phyloP scores from a whole-genome alignment of 352 stramenopile species.

The Phytopythium aichiense region DNA sequence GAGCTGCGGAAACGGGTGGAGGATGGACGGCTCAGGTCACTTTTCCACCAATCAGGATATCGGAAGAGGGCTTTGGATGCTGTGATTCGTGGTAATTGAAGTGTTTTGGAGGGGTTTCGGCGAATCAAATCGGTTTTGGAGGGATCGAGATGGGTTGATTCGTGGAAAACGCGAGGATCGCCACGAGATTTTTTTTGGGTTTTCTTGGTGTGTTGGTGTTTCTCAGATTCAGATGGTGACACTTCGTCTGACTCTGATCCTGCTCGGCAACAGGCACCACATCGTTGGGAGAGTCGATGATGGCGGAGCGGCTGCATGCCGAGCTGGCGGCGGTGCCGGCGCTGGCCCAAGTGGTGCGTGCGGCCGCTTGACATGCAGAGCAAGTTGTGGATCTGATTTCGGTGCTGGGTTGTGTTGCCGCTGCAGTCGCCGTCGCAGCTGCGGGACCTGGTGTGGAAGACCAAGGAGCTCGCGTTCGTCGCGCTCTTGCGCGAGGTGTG shows the following conservation, averaged over 20 bases:
- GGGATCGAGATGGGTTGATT: neutral
- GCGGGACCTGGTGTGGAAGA: constrained; percentile 43
- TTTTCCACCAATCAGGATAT: neutral
- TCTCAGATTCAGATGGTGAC: too few species aligned
- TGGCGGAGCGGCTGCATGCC: constrained; percentile 22
- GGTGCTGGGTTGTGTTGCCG: too few species aligned
- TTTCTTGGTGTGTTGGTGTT: too few species aligned
- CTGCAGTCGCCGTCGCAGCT: constrained; percentile 37
- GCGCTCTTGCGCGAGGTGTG: constrained; percentile 48
- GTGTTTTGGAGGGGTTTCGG: neutral
- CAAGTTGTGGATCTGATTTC: neutral
- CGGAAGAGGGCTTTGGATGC: neutral
- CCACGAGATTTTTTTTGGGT: constrained; percentile 1
- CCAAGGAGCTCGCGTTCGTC: constrained; percentile 38
- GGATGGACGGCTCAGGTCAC: neutral
- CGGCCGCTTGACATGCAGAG: neutral
- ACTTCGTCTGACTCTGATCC: neutral
- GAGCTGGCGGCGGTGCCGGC: constrained; percentile 31
- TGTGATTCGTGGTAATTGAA: neutral
- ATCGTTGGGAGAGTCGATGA: neutral
- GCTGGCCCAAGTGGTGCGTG: constrained; percentile 25
- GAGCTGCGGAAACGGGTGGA: neutral
- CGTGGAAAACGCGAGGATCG: neutral
- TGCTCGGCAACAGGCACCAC: neutral
- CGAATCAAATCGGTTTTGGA: neutral